These are phyloP conservation scores for Alternaria consortialis DNA, from an alignment of 2,329 filamentous ascomycete species.

Conservation along the genomic window DNA sequence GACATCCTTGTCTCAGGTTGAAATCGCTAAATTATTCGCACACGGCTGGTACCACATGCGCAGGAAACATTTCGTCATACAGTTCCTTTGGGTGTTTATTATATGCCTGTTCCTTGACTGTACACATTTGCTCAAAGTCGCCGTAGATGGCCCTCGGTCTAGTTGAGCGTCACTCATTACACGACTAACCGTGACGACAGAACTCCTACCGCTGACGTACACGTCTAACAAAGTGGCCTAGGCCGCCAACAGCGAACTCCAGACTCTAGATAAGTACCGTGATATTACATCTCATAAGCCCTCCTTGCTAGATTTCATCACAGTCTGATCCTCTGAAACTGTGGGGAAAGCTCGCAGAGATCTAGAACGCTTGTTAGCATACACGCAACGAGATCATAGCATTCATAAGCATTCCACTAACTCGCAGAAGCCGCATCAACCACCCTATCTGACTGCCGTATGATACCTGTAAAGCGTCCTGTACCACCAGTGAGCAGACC, in stretches of 20 bases:
- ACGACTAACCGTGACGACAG: neutral
- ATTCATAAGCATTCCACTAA: constrained; percentile 22
- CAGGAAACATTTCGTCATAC: no score
- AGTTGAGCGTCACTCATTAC: neutral
- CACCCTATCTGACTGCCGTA: constrained; percentile 34
- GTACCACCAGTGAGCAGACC: constrained; percentile 52
- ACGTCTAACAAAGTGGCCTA: neutral
- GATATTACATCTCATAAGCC: neutral
- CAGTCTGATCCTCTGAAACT: neutral
- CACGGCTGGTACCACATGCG: no score
- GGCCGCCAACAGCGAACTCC: neutral
- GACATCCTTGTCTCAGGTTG: no score
- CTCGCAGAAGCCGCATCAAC: constrained; percentile 19
- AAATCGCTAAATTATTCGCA: no score
- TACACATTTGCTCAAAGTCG: neutral
- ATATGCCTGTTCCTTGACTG: neutral
- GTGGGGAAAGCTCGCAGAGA: neutral
- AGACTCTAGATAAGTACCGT: neutral
- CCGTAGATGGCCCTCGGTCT: neutral
- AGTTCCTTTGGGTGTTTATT: neutral
- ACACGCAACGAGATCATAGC: neutral
- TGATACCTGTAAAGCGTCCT: constrained; percentile 51
- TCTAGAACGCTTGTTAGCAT: neutral
- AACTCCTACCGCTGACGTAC: neutral
- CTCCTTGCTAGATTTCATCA: neutral